A percentile compares a stretch with the other conserved stretches of the same genome.
Conservation (phyloP, 2,329 filamentous ascomycete species). For the Dendryphion nanum region DNA sequence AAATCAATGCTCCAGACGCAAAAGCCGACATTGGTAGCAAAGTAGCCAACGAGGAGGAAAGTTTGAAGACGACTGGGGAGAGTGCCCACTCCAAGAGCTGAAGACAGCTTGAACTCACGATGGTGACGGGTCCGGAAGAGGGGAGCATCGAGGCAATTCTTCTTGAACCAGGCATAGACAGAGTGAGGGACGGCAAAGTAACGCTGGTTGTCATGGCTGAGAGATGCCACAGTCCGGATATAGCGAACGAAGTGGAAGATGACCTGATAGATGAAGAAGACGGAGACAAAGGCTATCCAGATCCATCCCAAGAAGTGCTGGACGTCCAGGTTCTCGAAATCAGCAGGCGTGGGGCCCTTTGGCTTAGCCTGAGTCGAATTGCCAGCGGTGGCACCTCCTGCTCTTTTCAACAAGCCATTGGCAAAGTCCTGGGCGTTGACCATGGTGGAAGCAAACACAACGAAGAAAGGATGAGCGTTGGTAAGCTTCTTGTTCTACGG, state of each 20-base stretch:
- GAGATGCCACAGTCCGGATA: conserved; percentile 69
- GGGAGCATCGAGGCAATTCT: conserved; percentile 47
- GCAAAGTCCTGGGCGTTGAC: conserved; percentile 17
- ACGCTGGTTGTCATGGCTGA: conserved; percentile 75
- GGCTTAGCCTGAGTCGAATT: conserved; percentile 14
- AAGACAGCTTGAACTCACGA: conserved; percentile 51
- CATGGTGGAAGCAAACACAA: conserved; percentile 17
- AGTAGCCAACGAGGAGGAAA: conserved; percentile 48
- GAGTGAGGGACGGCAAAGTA: conserved; percentile 70
- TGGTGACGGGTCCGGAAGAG: conserved; percentile 50
- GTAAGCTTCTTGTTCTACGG: conserved; percentile 13
- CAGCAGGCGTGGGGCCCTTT: conserved; percentile 23
- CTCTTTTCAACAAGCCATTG: conserved; percentile 1
- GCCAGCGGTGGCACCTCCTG: conserved; percentile 7
- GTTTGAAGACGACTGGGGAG: conserved; percentile 50
- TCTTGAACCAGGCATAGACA: conserved; percentile 45
- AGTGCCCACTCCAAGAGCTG: conserved; percentile 50
- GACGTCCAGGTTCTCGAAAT: conserved; percentile 33
- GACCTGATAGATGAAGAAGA: conserved; percentile 67
- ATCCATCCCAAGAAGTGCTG: conserved; percentile 38
- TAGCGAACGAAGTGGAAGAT: conserved; percentile 62
- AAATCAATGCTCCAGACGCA: conserved; percentile 57
- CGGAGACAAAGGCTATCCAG: conserved; percentile 62
- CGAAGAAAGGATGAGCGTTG: conserved; percentile 14
- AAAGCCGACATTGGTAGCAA: conserved; percentile 49